phyloP scores from a whole-genome alignment of 1,284 basidiomycete genomes.

The Macrocystidia cucumis region DNA sequence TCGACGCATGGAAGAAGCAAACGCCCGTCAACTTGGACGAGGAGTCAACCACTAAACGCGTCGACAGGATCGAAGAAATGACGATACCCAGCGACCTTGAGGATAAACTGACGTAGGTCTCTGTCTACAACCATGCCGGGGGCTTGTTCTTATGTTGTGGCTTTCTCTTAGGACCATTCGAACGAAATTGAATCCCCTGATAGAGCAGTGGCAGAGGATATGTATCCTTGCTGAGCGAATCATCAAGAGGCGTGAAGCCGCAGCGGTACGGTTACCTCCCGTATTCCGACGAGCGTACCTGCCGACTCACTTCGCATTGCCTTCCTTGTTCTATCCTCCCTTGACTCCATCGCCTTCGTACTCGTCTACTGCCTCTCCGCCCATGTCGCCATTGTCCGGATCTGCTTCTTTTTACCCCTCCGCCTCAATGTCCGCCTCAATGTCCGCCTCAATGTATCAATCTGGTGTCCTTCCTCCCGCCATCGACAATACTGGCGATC shows the following conservation, averaged over 20 bases:
- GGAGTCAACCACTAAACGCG: slow-evolving; percentile 74
- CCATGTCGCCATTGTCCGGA: slow-evolving; percentile 15
- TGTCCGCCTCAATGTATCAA: slow-evolving; percentile 17
- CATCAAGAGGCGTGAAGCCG: slow-evolving; percentile 79
- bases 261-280: slow-evolving; percentile 74
- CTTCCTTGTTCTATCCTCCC: slow-evolving; percentile 28
- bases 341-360: slow-evolving; percentile 17
- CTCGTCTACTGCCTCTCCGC: slow-evolving; percentile 15
- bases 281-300: slow-evolving; percentile 52
- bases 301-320: slow-evolving; percentile 60
- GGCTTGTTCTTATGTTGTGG: slow-evolving; percentile 1
- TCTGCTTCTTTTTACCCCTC: too few relatives aligned
- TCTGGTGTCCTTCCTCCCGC: slow-evolving; percentile 16
- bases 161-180: slow-evolving; percentile 49
- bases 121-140: slow-evolving; percentile 7
- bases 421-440: slow-evolving; percentile 14
- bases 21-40: slow-evolving; percentile 72
- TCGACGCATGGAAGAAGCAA: slow-evolving; percentile 83
- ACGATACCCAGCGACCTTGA: slow-evolving; percentile 87
- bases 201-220: slow-evolving; percentile 89
- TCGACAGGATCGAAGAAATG: slow-evolving; percentile 86
- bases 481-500: slow-evolving; percentile 24
- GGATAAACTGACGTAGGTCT: slow-evolving; percentile 71
- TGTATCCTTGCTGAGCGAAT: slow-evolving; percentile 79
- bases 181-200: slow-evolving; percentile 61